Evolutionary conservation across 1,284 basidiomycete genomes (phyloP), one percentile per base, ranked within the genome.

Genomic region (Neonothopanus nambi): DNA sequence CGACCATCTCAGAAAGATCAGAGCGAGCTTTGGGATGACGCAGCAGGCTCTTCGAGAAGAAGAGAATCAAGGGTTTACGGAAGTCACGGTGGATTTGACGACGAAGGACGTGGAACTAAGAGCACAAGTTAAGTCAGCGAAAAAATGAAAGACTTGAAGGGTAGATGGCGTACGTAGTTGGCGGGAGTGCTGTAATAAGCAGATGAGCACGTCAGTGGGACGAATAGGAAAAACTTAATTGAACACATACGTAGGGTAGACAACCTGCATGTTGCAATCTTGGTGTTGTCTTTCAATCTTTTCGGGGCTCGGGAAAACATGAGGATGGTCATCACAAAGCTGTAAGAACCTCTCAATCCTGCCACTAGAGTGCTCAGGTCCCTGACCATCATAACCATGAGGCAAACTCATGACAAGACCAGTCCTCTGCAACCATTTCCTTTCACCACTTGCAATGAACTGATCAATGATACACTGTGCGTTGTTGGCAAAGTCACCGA

Each of bases 211-310:
- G 48, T 24, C 49, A 35, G 33, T 33, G 45, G 33, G 2, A 52
- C 9, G 42, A 33, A 48, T 17, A 48, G n/a, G n/a, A n/a, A n/a
- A 33, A 33, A 3, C 13, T 11, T 33, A 8, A 33, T 13, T 8
- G 30, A 9, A 33, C 18, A 78, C 87, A 70, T 67, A 89, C 82
- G 95, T 95, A 17, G 93, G 90, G 76, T 98, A 98, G 37, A 97
- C 93, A 61, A 98, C 89, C 74, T 98, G 96, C 94, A 99, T 95
- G 72, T 99, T 99, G 73, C 94, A 96, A 71, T 99, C 97, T 76
- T 99, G 97, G 69, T 98, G 95, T 68, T 97, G 94, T 52, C 97
- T 80, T 69, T 95, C 92, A 60, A 95, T 77, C 80, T 96, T 95
- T 71, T 97, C 87, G 1, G 82, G 81, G 1, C 85, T 85, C 4